These are phyloP conservation scores for Cokeromyces recurvatus DNA, from an alignment of 371 early-diverging fungal genomes.

Conservation along the genomic window DNA sequence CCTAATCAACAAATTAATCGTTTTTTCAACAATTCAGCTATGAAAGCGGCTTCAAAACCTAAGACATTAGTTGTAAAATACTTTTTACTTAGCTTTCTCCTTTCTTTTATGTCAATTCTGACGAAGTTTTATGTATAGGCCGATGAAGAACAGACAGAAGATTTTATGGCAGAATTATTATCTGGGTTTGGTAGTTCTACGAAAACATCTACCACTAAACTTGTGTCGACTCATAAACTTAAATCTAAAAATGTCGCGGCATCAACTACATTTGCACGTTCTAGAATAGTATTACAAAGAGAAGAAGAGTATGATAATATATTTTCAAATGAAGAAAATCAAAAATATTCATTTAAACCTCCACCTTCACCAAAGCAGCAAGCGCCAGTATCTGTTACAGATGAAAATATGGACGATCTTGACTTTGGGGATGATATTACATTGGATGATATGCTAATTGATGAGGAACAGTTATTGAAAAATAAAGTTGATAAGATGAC, in stretches of 20 bases:
- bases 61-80: conserved; percentile 14
- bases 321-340: too few relatives aligned
- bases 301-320: not conserved
- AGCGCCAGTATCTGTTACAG: not conserved
- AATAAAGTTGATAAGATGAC: conserved; percentile 10
- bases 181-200: conserved; percentile 11
- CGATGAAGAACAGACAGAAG: conserved; percentile 18
- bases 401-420: not conserved
- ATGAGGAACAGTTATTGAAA: conserved; percentile 3
- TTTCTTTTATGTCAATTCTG: too few relatives aligned
- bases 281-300: not conserved
- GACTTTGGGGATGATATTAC: conserved; percentile 1
- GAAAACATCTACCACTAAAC: not conserved
- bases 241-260: not conserved
- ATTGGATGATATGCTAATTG: conserved; percentile 13
- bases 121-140: not conserved
- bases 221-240: not conserved
- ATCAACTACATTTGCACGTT: not conserved
- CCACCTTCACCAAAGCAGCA: not conserved
- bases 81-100: too few relatives aligned
- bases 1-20: conserved; percentile 23
- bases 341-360: not conserved
- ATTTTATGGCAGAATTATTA: conserved; percentile 26
- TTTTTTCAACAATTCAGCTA: conserved; percentile 22
- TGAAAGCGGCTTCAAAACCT: conserved; percentile 10